Percentiles rank a stretch among this genome's conserved stretches.
Evolutionary conservation across 352 stramenopile genomes (phyloP).

Genomic region (Detonula confervacea): DNA sequence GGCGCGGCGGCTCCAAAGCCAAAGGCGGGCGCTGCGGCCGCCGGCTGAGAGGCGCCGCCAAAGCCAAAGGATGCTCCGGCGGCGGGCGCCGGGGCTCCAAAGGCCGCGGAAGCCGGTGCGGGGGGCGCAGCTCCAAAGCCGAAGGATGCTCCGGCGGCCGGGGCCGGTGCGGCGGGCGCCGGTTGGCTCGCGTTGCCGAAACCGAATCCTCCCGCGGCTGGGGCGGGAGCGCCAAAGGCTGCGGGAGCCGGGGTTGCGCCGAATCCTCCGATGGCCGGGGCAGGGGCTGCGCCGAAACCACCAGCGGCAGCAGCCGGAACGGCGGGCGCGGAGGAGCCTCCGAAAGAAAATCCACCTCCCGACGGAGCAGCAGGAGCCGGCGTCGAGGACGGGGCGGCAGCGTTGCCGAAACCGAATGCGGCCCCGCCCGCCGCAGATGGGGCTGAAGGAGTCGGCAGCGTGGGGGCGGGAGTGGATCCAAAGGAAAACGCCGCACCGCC

Average conservation of each 20-base stretch:
- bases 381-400: background rate
- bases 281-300: slow-evolving; percentile 6
- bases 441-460: too few relatives aligned
- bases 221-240: too few relatives aligned
- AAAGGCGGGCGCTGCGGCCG: slow-evolving; percentile 17
- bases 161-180: slow-evolving; percentile 1
- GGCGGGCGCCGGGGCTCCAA: slow-evolving; percentile 29
- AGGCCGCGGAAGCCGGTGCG: slow-evolving; percentile 3
- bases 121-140: slow-evolving; percentile 8
- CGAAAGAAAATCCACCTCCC: too few relatives aligned
- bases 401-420: background rate
- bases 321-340: too few relatives aligned
- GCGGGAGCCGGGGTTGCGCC: too few relatives aligned
- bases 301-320: too few relatives aligned
- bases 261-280: background rate
- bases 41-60: slow-evolving; percentile 12
- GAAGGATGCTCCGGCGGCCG: slow-evolving; percentile 15
- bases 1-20: slow-evolving; percentile 8
- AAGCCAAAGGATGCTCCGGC: slow-evolving; percentile 24
- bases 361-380: too few relatives aligned
- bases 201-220: background rate
- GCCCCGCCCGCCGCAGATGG: background rate
- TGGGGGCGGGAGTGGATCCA: too few relatives aligned
- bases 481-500: slow-evolving; percentile 17
- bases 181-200: slow-evolving; percentile 3